A percentile compares a stretch with the other conserved stretches of the same genome.
These are phyloP conservation scores for Tardiomyces digboiensis DNA, from an alignment of 1,139 yeast genomes.

Conservation along the genomic window DNA sequence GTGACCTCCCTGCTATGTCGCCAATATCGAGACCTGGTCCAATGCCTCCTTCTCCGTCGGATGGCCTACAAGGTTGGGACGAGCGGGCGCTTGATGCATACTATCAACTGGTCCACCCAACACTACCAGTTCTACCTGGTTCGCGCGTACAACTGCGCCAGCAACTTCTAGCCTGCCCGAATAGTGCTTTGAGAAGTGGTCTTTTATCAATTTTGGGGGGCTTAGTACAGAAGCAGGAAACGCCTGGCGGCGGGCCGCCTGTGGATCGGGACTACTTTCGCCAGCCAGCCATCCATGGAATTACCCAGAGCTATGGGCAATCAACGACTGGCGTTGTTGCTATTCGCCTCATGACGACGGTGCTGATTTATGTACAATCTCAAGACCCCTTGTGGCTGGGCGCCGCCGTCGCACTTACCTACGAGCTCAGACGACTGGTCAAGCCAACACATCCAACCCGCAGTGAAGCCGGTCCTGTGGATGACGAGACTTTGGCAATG, in stretches of 20 bases:
- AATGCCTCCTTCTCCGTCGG: neutral
- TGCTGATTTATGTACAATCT: slow-evolving; percentile 28
- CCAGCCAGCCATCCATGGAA: slow-evolving; percentile 1
- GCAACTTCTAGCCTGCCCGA: slow-evolving; percentile 20
- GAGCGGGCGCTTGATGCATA: slow-evolving; percentile 28
- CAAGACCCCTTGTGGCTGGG: slow-evolving; percentile 29
- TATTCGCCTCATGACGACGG: slow-evolving; percentile 22
- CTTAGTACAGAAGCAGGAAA: slow-evolving; percentile 1
- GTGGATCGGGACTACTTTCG: slow-evolving; percentile 4
- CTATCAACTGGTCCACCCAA: slow-evolving; percentile 30
- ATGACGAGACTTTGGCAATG: slow-evolving; percentile 2
- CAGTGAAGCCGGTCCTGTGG: slow-evolving; percentile 12
- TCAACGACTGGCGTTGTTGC: slow-evolving; percentile 1
- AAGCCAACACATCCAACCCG: slow-evolving; percentile 3
- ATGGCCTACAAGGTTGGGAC: slow-evolving; percentile 10
- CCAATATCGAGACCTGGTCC: slow-evolving; percentile 4
- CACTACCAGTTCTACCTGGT: slow-evolving; percentile 31
- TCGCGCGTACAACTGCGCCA: slow-evolving; percentile 22
- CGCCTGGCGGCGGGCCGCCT: slow-evolving; percentile 1
- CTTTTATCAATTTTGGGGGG: slow-evolving; percentile 3
- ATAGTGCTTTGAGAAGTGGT: slow-evolving; percentile 5
- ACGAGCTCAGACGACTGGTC: slow-evolving; percentile 11
- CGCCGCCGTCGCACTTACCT: slow-evolving; percentile 26
- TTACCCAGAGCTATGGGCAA: neutral
- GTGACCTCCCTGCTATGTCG: slow-evolving; percentile 2